Evolutionary conservation across 176 grass and related monocot species (phyloP), one percentile per base, ranked within the genome.

Genomic region (Avena eriantha): DNA sequence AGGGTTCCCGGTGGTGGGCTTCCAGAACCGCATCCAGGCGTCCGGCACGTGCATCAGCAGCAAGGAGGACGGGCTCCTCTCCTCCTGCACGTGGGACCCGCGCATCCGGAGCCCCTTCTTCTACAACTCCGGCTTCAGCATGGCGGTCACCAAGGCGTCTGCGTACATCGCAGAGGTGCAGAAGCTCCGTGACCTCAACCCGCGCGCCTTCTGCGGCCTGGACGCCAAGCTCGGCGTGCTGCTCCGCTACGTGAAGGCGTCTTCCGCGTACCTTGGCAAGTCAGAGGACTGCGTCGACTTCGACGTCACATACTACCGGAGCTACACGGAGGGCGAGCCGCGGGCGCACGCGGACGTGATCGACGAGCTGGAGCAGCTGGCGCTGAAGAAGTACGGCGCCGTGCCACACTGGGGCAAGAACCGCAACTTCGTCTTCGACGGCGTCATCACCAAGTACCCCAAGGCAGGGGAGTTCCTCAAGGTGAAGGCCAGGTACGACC

Each of bases 331-430:
- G 8, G 49, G 34, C 16, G n/a, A 8, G 78, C 82, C 80, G 18
- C 77, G 90, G 14, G 33, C 51, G 0, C 49, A 78, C 64, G 29
- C 87, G 7, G 86, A 86, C 34, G 82, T 88, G 65, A 39, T 89
- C 58, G 90, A 92, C 60, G 90, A 92, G 83, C 41, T 92, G 8
- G 90, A 92, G 78, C 90, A 92, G 64, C 85, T 92, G 83, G 86
- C 69, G 56, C 43, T 92, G 43, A 60, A 60, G n/a, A 91, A 91
- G 80, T 95, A 91, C 83, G 73, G 73, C 22, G 93, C 58, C 60
- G 0, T 91, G 19, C 90, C 93, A 3, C 93, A 95, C 65, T 95
- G 90, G 90, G 93, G 93, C 14, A 95, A 95, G 93, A 95, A 95
- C 76, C 76, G 90, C 4, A 91, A 95, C 80, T 80, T 93, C 15